A percentile compares a stretch with the other conserved stretches of the same genome.
Evolutionary conservation across 2,329 filamentous ascomycete genomes (phyloP).

Genomic region (Claviceps monticola): DNA sequence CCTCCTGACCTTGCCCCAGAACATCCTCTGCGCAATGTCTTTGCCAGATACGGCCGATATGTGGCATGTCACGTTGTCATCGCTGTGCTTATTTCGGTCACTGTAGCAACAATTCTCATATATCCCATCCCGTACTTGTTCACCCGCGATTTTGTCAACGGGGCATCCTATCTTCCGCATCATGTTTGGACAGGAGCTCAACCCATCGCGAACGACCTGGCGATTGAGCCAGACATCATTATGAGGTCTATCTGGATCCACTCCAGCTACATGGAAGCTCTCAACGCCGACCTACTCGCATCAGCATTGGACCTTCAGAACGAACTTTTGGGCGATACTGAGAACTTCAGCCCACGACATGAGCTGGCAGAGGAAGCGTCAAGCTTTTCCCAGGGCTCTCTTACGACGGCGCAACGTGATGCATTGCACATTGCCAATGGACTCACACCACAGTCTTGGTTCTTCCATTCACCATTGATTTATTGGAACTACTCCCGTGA

Average conservation of each 20-base stretch:
- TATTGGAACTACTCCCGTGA: conserved; percentile 62
- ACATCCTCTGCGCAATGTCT: conserved; percentile 50
- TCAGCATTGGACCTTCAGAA: conserved; percentile 58
- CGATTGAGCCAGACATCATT: conserved; percentile 52
- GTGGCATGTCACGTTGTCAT: conserved; percentile 61
- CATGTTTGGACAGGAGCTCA: conserved; percentile 72
- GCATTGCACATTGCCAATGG: conserved; percentile 45
- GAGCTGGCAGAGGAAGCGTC: conserved; percentile 13
- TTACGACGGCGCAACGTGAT: conserved; percentile 35
- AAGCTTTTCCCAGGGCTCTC: conserved; percentile 18
- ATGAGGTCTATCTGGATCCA: conserved; percentile 76
- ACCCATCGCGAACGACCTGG: conserved; percentile 38
- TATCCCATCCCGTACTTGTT: conserved; percentile 67
- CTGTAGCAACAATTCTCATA: conserved; percentile 53
- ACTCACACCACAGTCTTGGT: conserved; percentile 52
- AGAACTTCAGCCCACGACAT: conserved; percentile 37
- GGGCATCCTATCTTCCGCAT: conserved; percentile 57
- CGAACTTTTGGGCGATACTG: conserved; percentile 47
- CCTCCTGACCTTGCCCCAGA: conserved; percentile 49
- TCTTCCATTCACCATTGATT: conserved; percentile 69
- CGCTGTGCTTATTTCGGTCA: conserved; percentile 61
- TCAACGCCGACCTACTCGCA: conserved; percentile 50
- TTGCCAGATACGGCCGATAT: conserved; percentile 56
- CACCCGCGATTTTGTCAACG: conserved; percentile 56
- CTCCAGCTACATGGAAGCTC: conserved; percentile 64